Evolutionary conservation across 768 basidiomycete genomes (phyloP), one percentile per base, ranked within the genome.

Genomic region (Austroboletus eburneus): DNA sequence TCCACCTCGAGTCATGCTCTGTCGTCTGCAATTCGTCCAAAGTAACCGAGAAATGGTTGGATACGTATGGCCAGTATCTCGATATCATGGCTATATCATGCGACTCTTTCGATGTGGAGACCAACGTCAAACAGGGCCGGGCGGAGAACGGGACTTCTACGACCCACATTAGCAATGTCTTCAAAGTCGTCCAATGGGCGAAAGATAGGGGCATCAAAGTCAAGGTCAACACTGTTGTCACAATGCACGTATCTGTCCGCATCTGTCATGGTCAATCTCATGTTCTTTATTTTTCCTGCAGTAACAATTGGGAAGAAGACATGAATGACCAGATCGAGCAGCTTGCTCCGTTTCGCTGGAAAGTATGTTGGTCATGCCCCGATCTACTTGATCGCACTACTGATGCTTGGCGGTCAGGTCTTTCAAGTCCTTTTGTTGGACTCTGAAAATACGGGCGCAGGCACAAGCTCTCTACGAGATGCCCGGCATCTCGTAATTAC

Each of bases 81-180:
- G 71, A 72, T 24, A 58, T 72, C 24, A 72, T 72, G 62, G 71
- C 71, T 0, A 69, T 73, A 3, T 72, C 71, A 1, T 73, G 72
- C 33, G 71, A 73, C 33, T 64, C 64, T 12, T 72, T 73, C 32
- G 66, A 69, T 39, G 14, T 34, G 0, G 70, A 71, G 30, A 65
- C 65, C 8, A 72, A 72, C 42, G 17, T 65, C 29, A 61, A 50
- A 18, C 58, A 69, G 38, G 65, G 71, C 43, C 41, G 66, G 12
- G 51, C 63, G 6, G 71, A 70, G 39, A 56, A 70, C 17, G 65
- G 59, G 9, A 60, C 54, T 0, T 18, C 60, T 2, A 57, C 56
- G 14, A 58, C 61, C 3, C 72, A 72, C 32, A 59, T 72, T 7
- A 32, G 22, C 18, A 60, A 55, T 0, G 71, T 72, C 1, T 64